Percentiles rank a stretch among this genome's conserved stretches.
Evolutionary conservation across 495 filamentous ascomycete genomes (phyloP).

Genomic region (Rostrohypoxylon terebratum): DNA sequence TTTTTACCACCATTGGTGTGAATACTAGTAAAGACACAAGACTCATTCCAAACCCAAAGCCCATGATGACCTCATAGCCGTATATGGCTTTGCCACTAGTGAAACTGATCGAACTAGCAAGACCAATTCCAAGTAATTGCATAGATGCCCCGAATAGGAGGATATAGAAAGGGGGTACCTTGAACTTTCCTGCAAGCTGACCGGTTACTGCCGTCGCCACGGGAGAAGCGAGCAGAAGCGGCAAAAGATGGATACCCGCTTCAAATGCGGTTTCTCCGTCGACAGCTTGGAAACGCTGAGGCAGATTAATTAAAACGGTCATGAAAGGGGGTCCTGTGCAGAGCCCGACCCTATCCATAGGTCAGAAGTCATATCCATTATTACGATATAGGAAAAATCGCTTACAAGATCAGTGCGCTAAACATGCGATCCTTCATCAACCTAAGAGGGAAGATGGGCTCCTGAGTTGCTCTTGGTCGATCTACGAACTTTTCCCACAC

Average conservation of each 20-base stretch:
- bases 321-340: conserved; percentile 50
- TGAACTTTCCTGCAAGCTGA: conserved; percentile 48
- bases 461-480: conserved; percentile 21
- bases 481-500: conserved; percentile 47
- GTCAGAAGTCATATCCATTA: not conserved
- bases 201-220: conserved; percentile 54
- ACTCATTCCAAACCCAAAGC: conserved; percentile 58
- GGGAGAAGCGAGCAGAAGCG: conserved; percentile 54
- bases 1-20: conserved; percentile 55
- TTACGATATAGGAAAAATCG: not conserved
- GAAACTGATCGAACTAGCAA: conserved; percentile 55
- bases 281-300: conserved; percentile 48
- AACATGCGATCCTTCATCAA: conserved; percentile 47
- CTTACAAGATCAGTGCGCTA: conserved; percentile 40
- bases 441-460: conserved; percentile 50
- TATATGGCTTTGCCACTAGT: conserved; percentile 52
- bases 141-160: conserved; percentile 56
- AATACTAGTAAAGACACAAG: conserved; percentile 56
- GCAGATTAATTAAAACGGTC: conserved; percentile 46
- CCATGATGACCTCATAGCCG: conserved; percentile 61
- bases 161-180: conserved; percentile 59
- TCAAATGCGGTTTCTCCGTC: conserved; percentile 40
- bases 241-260: conserved; percentile 54
- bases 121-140: conserved; percentile 60
- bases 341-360: conserved; percentile 36